A percentile compares a stretch with the other conserved stretches of the same genome.
Conservation (phyloP, 2,329 filamentous ascomycete genomes). For the Epichloe elymi region DNA sequence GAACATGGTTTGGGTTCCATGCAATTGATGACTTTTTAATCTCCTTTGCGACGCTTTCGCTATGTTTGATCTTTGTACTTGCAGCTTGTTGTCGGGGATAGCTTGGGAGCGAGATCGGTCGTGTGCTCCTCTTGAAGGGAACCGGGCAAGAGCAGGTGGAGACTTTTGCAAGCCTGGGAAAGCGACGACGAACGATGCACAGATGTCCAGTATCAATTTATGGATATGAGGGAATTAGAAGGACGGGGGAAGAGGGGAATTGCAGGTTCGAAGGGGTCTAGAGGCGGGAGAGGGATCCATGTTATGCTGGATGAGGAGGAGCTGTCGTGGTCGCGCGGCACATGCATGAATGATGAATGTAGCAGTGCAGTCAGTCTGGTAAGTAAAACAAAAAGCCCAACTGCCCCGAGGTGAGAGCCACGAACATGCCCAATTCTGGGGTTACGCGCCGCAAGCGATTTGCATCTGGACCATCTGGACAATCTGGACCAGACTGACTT, state of each 20-base stretch:
- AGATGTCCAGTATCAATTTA: background rate
- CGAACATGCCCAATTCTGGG: background rate
- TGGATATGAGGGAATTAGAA: background rate
- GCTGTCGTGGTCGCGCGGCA: background rate
- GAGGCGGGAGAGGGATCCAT: background rate
- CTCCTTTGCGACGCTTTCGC: background rate
- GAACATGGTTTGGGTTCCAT: constrained; percentile 31
- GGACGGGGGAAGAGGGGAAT: background rate
- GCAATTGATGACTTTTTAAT: constrained; percentile 10
- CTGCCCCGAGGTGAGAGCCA: too few relatives aligned
- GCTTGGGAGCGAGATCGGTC: background rate
- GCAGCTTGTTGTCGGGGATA: background rate
- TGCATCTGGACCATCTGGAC: background rate
- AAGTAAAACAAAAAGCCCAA: background rate
- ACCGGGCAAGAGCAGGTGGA: background rate
- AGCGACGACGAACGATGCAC: background rate
- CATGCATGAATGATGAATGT: background rate
- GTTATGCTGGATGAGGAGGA: background rate
- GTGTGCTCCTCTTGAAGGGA: background rate
- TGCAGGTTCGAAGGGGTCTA: background rate
- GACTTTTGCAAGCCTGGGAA: background rate
- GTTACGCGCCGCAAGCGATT: background rate
- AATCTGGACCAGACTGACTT: background rate
- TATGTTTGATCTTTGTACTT: background rate
- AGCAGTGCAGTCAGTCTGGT: too few relatives aligned